These are phyloP conservation scores for Diplosphaera chodatii DNA, from an alignment of 139 green algal genomes.

Conservation along the genomic window DNA sequence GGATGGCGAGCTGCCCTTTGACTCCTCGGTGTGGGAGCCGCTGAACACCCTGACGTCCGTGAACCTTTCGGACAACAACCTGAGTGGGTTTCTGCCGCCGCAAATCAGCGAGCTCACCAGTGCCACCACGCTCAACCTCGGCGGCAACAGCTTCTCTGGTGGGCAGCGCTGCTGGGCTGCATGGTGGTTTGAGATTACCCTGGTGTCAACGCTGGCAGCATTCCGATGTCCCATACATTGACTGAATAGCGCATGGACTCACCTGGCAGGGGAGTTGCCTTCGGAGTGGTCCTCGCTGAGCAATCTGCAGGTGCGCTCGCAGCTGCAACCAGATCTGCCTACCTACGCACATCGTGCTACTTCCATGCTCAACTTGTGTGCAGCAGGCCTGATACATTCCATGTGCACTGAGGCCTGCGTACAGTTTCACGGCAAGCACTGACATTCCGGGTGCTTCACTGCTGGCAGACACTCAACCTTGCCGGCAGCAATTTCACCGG, in stretches of 20 bases:
- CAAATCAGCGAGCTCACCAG: constrained; percentile 17
- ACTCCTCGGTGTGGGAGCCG: constrained; percentile 15
- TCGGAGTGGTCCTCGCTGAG: constrained; percentile 16
- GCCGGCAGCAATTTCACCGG: constrained; percentile 19
- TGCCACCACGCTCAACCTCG: constrained; percentile 22
- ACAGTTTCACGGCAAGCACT: too few species aligned
- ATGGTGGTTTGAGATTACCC: too few species aligned
- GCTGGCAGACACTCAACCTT: constrained; percentile 19
- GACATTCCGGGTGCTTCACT: too few species aligned
- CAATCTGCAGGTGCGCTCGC: constrained; percentile 10
- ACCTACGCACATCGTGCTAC: too few species aligned
- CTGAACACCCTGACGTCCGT: constrained; percentile 19
- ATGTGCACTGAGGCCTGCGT: too few species aligned
- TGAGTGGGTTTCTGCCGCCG: constrained; percentile 24
- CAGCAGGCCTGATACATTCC: too few species aligned
- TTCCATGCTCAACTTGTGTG: too few species aligned
- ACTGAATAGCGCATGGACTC: too few species aligned
- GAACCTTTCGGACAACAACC: constrained; percentile 15
- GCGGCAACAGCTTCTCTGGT: constrained; percentile 18
- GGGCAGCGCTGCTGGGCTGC: too few species aligned
- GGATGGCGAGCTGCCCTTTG: constrained; percentile 24
- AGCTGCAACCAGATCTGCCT: too few species aligned
- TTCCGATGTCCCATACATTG: too few species aligned
- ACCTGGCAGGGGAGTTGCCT: constrained; percentile 16
- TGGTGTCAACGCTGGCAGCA: too few species aligned